Evolutionary conservation across 257 asterid genomes (phyloP).

Genomic region (Penstemon barbatus): DNA sequence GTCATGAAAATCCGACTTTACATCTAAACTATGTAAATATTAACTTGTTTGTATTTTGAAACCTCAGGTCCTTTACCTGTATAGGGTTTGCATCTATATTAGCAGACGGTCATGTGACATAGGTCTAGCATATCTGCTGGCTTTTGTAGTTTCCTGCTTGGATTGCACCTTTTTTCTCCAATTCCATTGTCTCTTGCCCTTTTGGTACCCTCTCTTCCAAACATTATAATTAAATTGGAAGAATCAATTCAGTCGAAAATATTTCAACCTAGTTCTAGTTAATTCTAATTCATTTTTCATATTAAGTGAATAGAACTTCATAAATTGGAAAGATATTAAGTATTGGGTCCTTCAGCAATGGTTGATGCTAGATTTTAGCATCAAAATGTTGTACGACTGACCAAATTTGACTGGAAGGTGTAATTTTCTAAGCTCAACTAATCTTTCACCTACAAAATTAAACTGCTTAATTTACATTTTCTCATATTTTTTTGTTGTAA

Average conservation of each 20-base stretch:
- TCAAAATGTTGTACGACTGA: background rate
- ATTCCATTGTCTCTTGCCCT: background rate
- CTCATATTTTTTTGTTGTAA: slow-evolving; percentile 19
- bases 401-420: background rate
- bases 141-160: background rate
- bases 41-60: background rate
- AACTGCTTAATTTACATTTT: slow-evolving; percentile 14
- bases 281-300: background rate
- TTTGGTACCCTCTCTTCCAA: background rate
- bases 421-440: background rate
- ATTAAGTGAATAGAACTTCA: background rate
- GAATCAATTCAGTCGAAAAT: background rate
- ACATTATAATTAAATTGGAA: background rate
- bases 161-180: background rate
- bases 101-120: background rate
- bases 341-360: slow-evolving; percentile 4
- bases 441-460: background rate
- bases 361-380: slow-evolving; percentile 7
- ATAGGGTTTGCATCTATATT: background rate
- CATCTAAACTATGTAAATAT: background rate
- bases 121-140: background rate
- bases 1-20: background rate
- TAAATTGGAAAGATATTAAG: slow-evolving; percentile 4
- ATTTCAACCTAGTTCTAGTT: background rate
- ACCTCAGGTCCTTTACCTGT: too few relatives aligned